phyloP scores from a whole-genome alignment of 768 basidiomycete genomes.

The Serendipita indica region DNA sequence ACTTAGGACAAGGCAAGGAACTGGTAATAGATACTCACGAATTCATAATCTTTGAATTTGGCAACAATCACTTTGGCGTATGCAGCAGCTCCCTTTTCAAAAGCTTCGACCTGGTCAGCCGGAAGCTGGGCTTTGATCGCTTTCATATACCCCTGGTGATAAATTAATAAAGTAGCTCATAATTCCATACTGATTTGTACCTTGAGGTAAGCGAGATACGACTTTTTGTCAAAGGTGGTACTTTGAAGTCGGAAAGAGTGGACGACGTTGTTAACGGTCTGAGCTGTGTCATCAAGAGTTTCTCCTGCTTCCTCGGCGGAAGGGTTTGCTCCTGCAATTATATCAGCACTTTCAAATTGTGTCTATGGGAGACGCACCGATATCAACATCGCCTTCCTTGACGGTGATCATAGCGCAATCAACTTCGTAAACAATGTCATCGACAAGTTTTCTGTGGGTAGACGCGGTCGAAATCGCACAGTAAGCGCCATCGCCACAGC shows the following conservation, averaged over 20 bases:
- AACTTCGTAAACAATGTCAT: slow-evolving; percentile 73
- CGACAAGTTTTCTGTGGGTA: slow-evolving; percentile 49
- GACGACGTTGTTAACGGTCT: slow-evolving; percentile 74
- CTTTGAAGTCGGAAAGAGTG: slow-evolving; percentile 79
- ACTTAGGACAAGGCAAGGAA: neutral
- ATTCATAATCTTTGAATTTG: slow-evolving; percentile 90
- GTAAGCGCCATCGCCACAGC: slow-evolving; percentile 7
- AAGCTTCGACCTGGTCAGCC: slow-evolving; percentile 41
- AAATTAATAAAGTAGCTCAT: neutral
- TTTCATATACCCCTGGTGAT: slow-evolving; percentile 80
- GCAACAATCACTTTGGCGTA: slow-evolving; percentile 81
- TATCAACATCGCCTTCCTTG: slow-evolving; percentile 75
- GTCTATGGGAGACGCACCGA: slow-evolving; percentile 36
- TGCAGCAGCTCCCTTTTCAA: slow-evolving; percentile 64
- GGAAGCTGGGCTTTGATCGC: slow-evolving; percentile 53
- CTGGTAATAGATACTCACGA: slow-evolving; percentile 37
- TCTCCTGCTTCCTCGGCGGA: slow-evolving; percentile 81
- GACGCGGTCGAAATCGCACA: slow-evolving; percentile 6
- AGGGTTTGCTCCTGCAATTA: slow-evolving; percentile 64
- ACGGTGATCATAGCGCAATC: slow-evolving; percentile 58
- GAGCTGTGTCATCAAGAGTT: slow-evolving; percentile 60
- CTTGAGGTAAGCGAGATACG: slow-evolving; percentile 72
- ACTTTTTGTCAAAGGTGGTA: slow-evolving; percentile 82
- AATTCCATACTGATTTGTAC: slow-evolving; percentile 23
- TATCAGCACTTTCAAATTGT: slow-evolving; percentile 3